Evolutionary conservation across 2,329 filamentous ascomycete genomes (phyloP), one percentile per base, ranked within the genome.

Genomic region (Scorias spongiosa): DNA sequence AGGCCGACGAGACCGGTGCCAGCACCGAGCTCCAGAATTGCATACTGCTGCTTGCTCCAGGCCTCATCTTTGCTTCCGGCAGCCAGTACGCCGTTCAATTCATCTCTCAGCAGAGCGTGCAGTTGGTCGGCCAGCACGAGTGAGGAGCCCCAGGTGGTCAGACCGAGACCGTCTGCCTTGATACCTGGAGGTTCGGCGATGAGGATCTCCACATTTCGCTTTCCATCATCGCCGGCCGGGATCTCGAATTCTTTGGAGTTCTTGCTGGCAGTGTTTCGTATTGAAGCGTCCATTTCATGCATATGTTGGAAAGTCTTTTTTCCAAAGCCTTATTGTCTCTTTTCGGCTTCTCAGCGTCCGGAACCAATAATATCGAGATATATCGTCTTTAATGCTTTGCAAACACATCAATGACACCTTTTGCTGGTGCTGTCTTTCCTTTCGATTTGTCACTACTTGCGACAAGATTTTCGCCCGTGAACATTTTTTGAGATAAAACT

Each of bases 61-160:
- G 28, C 11, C 12, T 43, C 42, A 43, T 2, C 45, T 43, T 5
- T 43, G 34, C 32, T 48, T 32, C 29, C 44, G 40, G 5, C 30
- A 39, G n/a, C 28, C 39, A 12, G 39, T 38, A 46, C 42, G 40
- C 46, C 44, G 26, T 42, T 43, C 9, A 34, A 20, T 11, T 29
- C 30, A 17, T 15, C 40, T 11, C 10, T 51, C 47, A 42, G 49
- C 49, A 41, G 63, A 50, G 42, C 54, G 55, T 65, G 57, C 2
- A 64, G 53, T 29, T 56, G 43, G 46, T 59, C 56, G 6, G 61
- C 58, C 10, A 64, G 52, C 37, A 64, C 53, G 43, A 57, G 55
- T 3, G 61, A 58, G n/a, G 59, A 57, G 3, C 61, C 62, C 62
- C 62, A 65, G 14, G 62, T 64, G 42, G 57, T 54, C n/a, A 65